Conservation (phyloP, 768 basidiomycete genomes). For the Kwoniella bestiolae region DNA sequence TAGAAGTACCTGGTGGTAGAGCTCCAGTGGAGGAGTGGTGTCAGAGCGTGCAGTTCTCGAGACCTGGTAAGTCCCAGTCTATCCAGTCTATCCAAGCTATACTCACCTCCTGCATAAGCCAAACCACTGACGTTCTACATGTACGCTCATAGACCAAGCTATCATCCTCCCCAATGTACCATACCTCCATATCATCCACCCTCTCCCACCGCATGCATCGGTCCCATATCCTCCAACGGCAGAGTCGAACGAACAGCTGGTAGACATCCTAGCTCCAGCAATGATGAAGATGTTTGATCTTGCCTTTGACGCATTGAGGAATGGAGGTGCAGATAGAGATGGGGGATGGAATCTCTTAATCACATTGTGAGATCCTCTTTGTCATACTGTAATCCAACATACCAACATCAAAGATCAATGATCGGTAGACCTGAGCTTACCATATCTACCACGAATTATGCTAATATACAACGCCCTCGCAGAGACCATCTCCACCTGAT, state of each 20-base stretch:
- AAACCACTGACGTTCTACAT: too few relatives aligned
- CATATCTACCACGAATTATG: too few relatives aligned
- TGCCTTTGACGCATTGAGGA: conserved; percentile 47
- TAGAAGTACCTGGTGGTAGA: conserved; percentile 67
- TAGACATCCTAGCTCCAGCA: conserved; percentile 47
- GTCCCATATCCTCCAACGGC: conserved; percentile 41
- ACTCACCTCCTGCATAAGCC: too few relatives aligned
- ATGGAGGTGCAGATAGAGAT: conserved; percentile 34
- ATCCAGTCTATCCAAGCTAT: background rate
- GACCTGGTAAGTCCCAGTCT: conserved; percentile 61
- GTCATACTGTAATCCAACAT: background rate
- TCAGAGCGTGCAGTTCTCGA: conserved; percentile 64
- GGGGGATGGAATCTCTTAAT: conserved; percentile 56
- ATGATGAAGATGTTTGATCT: conserved; percentile 52
- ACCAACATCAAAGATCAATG: too few relatives aligned
- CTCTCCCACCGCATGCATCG: conserved; percentile 32
- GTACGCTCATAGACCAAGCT: conserved; percentile 18
- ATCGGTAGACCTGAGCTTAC: too few relatives aligned
- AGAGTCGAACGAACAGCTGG: conserved; percentile 35
- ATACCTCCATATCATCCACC: conserved; percentile 62
- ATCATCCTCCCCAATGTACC: conserved; percentile 64
- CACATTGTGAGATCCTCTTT: conserved; percentile 45
- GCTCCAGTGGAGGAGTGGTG: conserved; percentile 80
- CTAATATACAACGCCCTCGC: background rate
- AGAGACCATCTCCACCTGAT: conserved; percentile 80